Base-by-base conservation (phyloP, 208 protist species). In the Strigomonas oncopelti region DNA sequence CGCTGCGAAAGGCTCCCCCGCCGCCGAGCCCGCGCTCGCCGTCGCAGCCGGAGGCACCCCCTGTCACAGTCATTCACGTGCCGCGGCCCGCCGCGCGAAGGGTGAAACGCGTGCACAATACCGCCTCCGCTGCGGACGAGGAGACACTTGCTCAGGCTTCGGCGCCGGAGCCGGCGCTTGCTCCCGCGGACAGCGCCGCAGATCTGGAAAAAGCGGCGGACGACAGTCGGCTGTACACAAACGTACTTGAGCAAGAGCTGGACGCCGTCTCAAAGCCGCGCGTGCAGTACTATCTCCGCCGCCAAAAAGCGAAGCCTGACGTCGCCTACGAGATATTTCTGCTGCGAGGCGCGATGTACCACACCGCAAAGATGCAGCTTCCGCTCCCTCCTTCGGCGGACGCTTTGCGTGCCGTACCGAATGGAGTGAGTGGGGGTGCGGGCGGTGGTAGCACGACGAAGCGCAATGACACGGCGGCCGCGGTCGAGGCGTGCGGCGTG, bases 241-340 rank as follows among this genome's bases (percentile, higher is more conserved):
- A 71, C 61, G 60, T 94, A 32, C 1, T 11, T 0, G 85, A 88
- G 67, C 68, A 56, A 3, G 81, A 85, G 32, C 61, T 96, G 45
- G 91, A 96, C 77, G 16, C 67, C 14, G 72, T 94, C 4, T 67
- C 80, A 29, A 83, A 85, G 64, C 56, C 48, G 20, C 88, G 91
- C 11, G 86, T 96, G 22, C 80, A 87, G 61, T 96, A 96, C 71
- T 96, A 90, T 67, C 66, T 96, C n/a, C 75, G 84, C 25, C 77
- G 87, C 16, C 78, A 85, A 20, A 71, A 67, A 5, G 34, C 72
- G 1, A 55, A 27, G 2, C 31, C 52, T 7, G 13, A n/a, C 0
- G 18, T 51, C 52, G 20, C 42, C n/a, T 18, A 48, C 11, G 48
- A 70, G 24, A 46, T 73, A 16, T 55, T 38, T 20, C 0, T 78